Percentiles rank a stretch among this genome's conserved stretches.
phyloP scores from a whole-genome alignment of 2,329 filamentous ascomycete species.

The Calonectria multiphialidica region DNA sequence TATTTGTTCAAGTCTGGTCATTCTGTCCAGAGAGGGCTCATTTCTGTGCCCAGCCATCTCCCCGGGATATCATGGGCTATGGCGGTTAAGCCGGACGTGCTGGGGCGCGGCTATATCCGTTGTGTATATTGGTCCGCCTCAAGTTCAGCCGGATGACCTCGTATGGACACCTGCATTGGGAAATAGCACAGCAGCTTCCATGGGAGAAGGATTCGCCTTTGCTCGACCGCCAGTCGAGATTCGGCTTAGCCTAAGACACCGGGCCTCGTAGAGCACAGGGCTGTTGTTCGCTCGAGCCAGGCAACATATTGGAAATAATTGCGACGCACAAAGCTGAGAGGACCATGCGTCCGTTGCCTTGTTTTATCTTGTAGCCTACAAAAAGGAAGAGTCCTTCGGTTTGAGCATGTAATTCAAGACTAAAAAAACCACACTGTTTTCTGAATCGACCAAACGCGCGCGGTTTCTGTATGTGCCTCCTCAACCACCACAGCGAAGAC shows the following conservation, averaged over 20 bases:
- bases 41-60: background rate
- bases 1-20: too few species aligned
- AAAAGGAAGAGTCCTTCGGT: background rate
- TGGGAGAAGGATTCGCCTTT: background rate
- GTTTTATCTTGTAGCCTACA: background rate
- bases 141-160: background rate
- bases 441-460: too few species aligned
- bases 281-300: background rate
- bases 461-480: background rate
- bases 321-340: background rate
- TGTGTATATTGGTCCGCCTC: background rate
- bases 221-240: background rate
- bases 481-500: background rate
- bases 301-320: background rate
- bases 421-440: background rate
- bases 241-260: background rate
- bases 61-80: background rate
- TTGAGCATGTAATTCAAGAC: background rate
- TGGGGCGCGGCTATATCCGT: background rate
- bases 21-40: background rate
- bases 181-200: background rate
- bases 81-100: background rate
- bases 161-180: background rate
- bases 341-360: background rate
- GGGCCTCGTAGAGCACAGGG: background rate